Percentiles rank a stretch among this genome's conserved stretches.
phyloP scores from a whole-genome alignment of 129 eudicot species.

The Calendula officinalis region DNA sequence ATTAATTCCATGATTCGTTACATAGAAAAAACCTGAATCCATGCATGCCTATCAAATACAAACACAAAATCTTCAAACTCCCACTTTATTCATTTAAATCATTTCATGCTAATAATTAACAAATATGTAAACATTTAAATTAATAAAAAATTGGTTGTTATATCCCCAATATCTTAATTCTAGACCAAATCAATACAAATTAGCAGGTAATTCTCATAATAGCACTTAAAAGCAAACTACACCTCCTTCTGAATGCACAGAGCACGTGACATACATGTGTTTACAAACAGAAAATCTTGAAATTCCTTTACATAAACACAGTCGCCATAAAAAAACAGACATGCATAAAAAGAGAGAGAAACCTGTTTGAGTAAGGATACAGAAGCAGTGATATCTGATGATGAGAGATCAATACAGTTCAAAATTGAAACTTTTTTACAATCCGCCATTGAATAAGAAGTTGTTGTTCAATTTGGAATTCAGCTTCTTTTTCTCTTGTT shows the following conservation, averaged over 20 bases:
- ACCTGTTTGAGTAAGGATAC: constrained; percentile 86
- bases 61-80: background rate
- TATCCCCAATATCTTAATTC: background rate
- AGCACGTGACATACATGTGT: constrained; percentile 3
- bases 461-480: background rate
- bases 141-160: background rate
- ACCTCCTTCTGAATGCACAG: background rate
- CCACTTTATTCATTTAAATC: background rate
- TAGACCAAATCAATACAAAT: background rate
- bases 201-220: background rate
- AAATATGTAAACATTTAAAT: background rate
- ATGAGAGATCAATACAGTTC: constrained; percentile 75
- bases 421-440: constrained; percentile 34
- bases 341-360: constrained; percentile 9
- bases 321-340: background rate
- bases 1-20: constrained; percentile 83
- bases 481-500: background rate
- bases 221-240: background rate
- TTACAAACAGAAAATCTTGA: background rate
- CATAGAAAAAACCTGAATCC: constrained; percentile 93
- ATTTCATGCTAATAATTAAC: background rate
- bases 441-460: constrained; percentile 20
- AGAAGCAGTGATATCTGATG: constrained; percentile 53
- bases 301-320: background rate
- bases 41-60: constrained; percentile 59